Conservation (phyloP, 2,329 filamentous ascomycete species). For the Ceratocystis papillata region DNA sequence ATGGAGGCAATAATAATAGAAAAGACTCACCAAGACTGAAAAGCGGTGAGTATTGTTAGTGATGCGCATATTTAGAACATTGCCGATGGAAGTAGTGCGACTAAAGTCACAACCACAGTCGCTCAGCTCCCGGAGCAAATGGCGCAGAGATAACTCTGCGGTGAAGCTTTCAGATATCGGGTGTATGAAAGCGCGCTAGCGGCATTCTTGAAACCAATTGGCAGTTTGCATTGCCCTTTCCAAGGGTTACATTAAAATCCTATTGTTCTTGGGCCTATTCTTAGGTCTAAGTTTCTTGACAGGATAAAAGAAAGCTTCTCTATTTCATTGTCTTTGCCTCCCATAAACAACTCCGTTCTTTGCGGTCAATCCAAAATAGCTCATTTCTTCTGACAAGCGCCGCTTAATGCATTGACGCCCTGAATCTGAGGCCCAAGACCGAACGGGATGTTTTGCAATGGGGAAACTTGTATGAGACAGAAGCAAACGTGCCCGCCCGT, state of each 20-base stretch:
- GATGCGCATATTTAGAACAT: not conserved
- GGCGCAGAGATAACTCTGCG: not conserved
- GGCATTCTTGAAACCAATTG: not conserved
- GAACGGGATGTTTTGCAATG: not conserved
- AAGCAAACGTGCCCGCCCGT: not conserved
- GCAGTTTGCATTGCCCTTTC: not conserved
- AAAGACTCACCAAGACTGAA: not conserved
- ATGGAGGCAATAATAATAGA: too few relatives aligned
- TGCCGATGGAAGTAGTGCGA: not conserved
- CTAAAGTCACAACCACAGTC: not conserved
- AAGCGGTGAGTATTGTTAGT: not conserved
- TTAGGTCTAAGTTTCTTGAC: too few relatives aligned
- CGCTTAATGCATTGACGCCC: not conserved
- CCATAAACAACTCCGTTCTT: too few relatives aligned
- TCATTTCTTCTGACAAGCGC: not conserved
- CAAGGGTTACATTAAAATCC: not conserved
- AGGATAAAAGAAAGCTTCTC: too few relatives aligned
- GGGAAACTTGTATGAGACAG: not conserved
- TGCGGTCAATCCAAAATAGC: not conserved
- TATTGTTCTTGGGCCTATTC: too few relatives aligned
- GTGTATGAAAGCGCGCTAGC: not conserved
- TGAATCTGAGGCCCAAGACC: not conserved
- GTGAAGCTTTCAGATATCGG: not conserved
- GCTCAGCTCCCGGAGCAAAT: not conserved
- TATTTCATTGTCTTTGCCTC: too few relatives aligned